A percentile compares a stretch with the other conserved stretches of the same genome.
phyloP scores from a whole-genome alignment of 2,329 filamentous ascomycete genomes.

The Fusarium vanettenii region DNA sequence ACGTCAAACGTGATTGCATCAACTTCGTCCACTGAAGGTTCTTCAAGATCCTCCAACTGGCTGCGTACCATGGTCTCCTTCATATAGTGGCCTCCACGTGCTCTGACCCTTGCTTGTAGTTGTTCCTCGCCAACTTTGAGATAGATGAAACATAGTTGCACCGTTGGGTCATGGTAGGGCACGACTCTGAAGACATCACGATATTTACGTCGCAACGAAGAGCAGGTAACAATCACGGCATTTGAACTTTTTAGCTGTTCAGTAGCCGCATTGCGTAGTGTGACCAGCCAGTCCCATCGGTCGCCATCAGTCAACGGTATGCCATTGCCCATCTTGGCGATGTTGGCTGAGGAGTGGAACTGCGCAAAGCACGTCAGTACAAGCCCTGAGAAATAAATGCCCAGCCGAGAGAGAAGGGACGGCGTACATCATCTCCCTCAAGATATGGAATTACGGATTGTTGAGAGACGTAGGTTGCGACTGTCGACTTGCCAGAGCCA shows the following conservation, averaged over 20 bases:
- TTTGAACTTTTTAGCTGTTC: not conserved
- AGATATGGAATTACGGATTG: not conserved
- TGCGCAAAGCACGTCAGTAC: not conserved
- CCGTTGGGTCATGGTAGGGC: not conserved
- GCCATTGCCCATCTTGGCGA: not conserved
- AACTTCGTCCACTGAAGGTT: not conserved
- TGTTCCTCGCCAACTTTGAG: slow-evolving; percentile 2
- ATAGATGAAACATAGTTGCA: slow-evolving; percentile 5
- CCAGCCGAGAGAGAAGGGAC: not conserved
- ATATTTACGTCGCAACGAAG: slow-evolving; percentile 2
- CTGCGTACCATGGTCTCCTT: slow-evolving; percentile 6
- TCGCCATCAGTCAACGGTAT: not conserved
- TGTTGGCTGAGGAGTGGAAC: not conserved
- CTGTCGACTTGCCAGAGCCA: not conserved
- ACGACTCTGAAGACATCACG: slow-evolving; percentile 10
- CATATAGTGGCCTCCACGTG: slow-evolving; percentile 4
- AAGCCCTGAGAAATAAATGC: not conserved
- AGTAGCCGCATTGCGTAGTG: slow-evolving; percentile 1
- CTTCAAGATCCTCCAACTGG: slow-evolving; percentile 5
- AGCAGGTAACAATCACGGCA: slow-evolving; percentile 6
- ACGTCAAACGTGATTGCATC: not conserved
- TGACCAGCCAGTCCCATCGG: slow-evolving; percentile 9
- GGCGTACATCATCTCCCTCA: not conserved
- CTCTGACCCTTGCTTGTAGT: not conserved
- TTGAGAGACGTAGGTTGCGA: not conserved